These are phyloP conservation scores for Botrytis fragariae DNA, from an alignment of 2,329 filamentous ascomycete genomes.

Conservation along the genomic window DNA sequence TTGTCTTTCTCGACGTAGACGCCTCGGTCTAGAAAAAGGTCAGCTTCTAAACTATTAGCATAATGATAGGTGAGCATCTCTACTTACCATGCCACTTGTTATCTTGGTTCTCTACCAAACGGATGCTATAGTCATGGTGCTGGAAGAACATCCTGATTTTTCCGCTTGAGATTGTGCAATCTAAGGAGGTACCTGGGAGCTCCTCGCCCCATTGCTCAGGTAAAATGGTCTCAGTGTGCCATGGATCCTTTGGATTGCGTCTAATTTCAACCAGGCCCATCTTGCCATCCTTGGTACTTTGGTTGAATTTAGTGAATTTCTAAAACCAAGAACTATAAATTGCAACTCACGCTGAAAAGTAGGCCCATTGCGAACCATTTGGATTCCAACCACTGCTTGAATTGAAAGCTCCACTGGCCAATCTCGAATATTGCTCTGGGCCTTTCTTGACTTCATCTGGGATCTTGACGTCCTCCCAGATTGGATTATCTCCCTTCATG, in stretches of 20 bases:
- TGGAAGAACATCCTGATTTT: slow-evolving; percentile 10
- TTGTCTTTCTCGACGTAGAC: not conserved
- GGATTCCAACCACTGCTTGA: not conserved
- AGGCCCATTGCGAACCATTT: slow-evolving; percentile 15
- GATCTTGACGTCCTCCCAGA: slow-evolving; percentile 10
- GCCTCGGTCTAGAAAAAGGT: not conserved
- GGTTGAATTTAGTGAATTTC: not conserved
- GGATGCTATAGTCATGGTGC: slow-evolving; percentile 14
- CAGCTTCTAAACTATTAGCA: not conserved
- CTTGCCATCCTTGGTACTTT: not conserved
- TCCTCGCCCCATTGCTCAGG: not conserved
- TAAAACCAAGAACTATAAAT: not conserved
- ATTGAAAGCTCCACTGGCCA: slow-evolving; percentile 7
- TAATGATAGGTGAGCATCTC: not conserved
- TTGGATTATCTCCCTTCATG: slow-evolving; percentile 7
- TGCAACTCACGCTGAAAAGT: slow-evolving; percentile 9
- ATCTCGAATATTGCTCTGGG: slow-evolving; percentile 15
- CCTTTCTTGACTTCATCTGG: slow-evolving; percentile 10
- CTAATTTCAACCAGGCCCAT: slow-evolving; percentile 12
- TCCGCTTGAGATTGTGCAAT: not conserved
- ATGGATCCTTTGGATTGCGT: slow-evolving; percentile 14
- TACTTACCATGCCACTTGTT: slow-evolving; percentile 9
- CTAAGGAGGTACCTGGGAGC: slow-evolving; percentile 4
- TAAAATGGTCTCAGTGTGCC: slow-evolving; percentile 10
- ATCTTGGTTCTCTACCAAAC: not conserved